Percentiles rank a stretch among this genome's conserved stretches.
Evolutionary conservation across 768 basidiomycete species (phyloP).

Genomic region (Collybia mongolica): DNA sequence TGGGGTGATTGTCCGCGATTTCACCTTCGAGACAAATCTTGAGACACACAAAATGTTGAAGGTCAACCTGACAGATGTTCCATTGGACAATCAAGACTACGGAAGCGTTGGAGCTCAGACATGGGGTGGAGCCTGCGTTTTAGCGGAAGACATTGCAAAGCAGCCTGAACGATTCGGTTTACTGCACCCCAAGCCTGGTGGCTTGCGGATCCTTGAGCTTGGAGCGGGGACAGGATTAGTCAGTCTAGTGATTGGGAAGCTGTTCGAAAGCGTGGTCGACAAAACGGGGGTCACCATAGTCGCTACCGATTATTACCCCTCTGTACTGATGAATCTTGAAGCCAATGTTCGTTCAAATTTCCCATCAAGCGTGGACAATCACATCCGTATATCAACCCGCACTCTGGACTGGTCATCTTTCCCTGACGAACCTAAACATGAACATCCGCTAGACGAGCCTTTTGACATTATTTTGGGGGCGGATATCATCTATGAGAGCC

Average conservation of each 20-base stretch:
- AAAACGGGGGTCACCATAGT: slow-evolving; percentile 32
- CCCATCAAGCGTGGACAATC: slow-evolving; percentile 9
- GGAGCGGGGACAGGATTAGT: slow-evolving; percentile 87
- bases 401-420: slow-evolving; percentile 65
- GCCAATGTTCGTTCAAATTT: slow-evolving; percentile 63
- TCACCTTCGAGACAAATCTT: slow-evolving; percentile 38
- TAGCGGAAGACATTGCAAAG: slow-evolving; percentile 71
- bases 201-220: slow-evolving; percentile 65
- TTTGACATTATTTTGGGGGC: slow-evolving; percentile 79
- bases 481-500: slow-evolving; percentile 78
- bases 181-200: not conserved
- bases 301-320: slow-evolving; percentile 78
- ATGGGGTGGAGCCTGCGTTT: slow-evolving; percentile 83
- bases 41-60: slow-evolving; percentile 18
- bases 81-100: slow-evolving; percentile 69
- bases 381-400: slow-evolving; percentile 19
- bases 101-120: slow-evolving; percentile 82
- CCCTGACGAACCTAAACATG: slow-evolving; percentile 3
- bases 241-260: slow-evolving; percentile 55
- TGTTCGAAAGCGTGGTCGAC: slow-evolving; percentile 27
- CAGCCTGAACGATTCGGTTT: slow-evolving; percentile 53
- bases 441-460: slow-evolving; percentile 28
- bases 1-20: slow-evolving; percentile 52
- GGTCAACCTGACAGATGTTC: slow-evolving; percentile 62
- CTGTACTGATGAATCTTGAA: slow-evolving; percentile 67